A percentile compares a stretch with the other conserved stretches of the same genome.
Evolutionary conservation across 1,139 yeast species (phyloP).

Genomic region (Debaryomyces robertsiae): DNA sequence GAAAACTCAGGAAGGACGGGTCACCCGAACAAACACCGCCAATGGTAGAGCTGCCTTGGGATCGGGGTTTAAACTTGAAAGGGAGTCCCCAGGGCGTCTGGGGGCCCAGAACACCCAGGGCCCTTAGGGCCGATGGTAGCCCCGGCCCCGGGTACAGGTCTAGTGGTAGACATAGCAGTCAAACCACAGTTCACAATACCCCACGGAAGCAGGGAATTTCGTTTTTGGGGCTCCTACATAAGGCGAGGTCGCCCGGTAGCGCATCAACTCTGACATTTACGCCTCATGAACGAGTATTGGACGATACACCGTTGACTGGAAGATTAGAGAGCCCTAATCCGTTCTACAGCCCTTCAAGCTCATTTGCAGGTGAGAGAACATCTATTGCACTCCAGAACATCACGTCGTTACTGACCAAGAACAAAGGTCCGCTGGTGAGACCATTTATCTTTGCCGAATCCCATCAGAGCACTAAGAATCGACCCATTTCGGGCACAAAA

Average conservation of each 20-base stretch:
- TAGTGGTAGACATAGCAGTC: background rate
- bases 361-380: background rate
- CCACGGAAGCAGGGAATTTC: slow-evolving; percentile 6
- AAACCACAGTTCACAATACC: background rate
- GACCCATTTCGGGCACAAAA: slow-evolving; percentile 10
- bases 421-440: slow-evolving; percentile 30
- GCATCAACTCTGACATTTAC: background rate
- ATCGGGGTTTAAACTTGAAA: background rate
- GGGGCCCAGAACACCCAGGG: background rate
- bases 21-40: background rate
- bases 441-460: slow-evolving; percentile 27
- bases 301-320: slow-evolving; percentile 4
- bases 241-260: slow-evolving; percentile 4
- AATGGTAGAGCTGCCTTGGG: background rate
- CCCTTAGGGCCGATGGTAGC: background rate
- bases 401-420: slow-evolving; percentile 9
- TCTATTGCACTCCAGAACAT: slow-evolving; percentile 12
- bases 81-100: background rate
- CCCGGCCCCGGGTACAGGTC: background rate
- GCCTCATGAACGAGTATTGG: background rate
- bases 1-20: slow-evolving; percentile 1
- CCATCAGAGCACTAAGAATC: slow-evolving; percentile 14
- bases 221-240: slow-evolving; percentile 9
- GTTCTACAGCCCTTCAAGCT: background rate
- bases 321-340: background rate